phyloP scores from a whole-genome alignment of 495 filamentous ascomycete genomes.

The Podospora appendiculata region DNA sequence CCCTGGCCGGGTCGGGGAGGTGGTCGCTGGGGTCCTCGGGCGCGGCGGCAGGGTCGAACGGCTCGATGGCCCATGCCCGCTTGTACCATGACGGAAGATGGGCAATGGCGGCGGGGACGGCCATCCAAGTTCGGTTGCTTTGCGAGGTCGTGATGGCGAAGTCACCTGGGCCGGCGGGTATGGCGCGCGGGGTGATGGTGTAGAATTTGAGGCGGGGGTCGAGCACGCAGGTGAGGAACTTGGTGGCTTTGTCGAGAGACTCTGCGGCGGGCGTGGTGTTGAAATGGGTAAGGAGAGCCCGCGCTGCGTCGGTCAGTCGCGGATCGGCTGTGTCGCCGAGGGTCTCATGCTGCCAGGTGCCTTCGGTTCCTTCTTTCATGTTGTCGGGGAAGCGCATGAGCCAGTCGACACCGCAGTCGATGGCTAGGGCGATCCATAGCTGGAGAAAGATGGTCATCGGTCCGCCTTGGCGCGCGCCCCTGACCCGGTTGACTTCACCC shows the following conservation, averaged over 20 bases:
- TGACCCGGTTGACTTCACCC: neutral
- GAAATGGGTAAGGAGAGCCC: constrained; percentile 5
- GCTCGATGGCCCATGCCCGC: constrained; percentile 14
- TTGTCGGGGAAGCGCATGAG: constrained; percentile 6
- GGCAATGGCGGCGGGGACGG: constrained; percentile 7
- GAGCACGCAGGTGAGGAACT: constrained; percentile 7
- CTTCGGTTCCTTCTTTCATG: neutral
- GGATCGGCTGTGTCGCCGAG: neutral
- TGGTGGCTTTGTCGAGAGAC: neutral
- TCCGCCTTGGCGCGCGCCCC: neutral
- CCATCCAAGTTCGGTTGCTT: constrained; percentile 10
- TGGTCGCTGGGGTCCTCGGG: neutral
- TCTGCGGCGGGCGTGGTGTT: neutral
- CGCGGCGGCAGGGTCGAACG: constrained; percentile 9
- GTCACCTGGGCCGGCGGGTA: neutral
- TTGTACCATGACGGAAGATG: constrained; percentile 7
- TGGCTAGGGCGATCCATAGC: constrained; percentile 2
- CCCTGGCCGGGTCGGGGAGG: neutral
- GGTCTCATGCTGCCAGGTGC: neutral
- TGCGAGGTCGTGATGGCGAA: neutral
- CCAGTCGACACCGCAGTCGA: constrained; percentile 17
- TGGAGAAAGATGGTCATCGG: neutral
- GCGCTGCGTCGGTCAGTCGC: neutral
- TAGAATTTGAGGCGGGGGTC: constrained; percentile 11
- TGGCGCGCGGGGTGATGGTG: neutral